Percentiles rank a stretch among this genome's conserved stretches.
Evolutionary conservation across 1,284 basidiomycete species (phyloP).

Genomic region (Cryptococcus sp.): DNA sequence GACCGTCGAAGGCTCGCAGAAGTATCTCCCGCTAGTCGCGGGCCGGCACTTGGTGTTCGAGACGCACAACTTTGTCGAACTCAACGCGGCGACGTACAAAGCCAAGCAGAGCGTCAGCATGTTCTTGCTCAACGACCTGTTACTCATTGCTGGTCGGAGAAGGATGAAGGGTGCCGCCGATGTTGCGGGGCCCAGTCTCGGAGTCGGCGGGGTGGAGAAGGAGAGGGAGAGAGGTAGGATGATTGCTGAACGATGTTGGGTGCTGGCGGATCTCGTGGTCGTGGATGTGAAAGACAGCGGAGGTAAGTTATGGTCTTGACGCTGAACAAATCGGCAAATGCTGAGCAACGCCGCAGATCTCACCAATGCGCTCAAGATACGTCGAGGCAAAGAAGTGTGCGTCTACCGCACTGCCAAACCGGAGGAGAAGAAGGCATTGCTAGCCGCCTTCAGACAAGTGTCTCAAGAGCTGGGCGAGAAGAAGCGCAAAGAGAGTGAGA

Average conservation of each 20-base stretch:
- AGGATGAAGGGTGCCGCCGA: slow-evolving; percentile 35
- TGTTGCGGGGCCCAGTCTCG: slow-evolving; percentile 57
- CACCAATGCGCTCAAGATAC: slow-evolving; percentile 94
- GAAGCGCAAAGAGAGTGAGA: slow-evolving; percentile 86
- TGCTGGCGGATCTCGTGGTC: slow-evolving; percentile 86
- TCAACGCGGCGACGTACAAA: slow-evolving; percentile 96
- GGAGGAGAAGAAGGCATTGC: slow-evolving; percentile 81
- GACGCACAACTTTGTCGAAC: slow-evolving; percentile 76
- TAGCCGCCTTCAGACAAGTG: slow-evolving; percentile 84
- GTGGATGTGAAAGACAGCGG: slow-evolving; percentile 93
- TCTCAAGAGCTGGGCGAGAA: slow-evolving; percentile 87
- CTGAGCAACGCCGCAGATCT: slow-evolving; percentile 61
- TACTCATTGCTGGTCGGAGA: slow-evolving; percentile 74
- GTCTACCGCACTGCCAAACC: slow-evolving; percentile 83
- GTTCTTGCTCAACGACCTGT: slow-evolving; percentile 86
- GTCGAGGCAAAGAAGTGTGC: slow-evolving; percentile 87
- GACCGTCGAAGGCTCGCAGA: slow-evolving; percentile 93
- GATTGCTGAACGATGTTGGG: slow-evolving; percentile 91
- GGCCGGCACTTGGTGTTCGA: slow-evolving; percentile 90
- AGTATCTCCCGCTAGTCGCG: slow-evolving; percentile 85
- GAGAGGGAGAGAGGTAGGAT: slow-evolving; percentile 65
- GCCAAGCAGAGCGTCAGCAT: slow-evolving; percentile 83
- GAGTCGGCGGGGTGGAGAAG: slow-evolving; percentile 44
- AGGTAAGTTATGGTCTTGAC: slow-evolving; percentile 58
- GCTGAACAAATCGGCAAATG: not conserved